Conservation (phyloP, 208 protist genomes). For the Trypanosoma avium region DNA sequence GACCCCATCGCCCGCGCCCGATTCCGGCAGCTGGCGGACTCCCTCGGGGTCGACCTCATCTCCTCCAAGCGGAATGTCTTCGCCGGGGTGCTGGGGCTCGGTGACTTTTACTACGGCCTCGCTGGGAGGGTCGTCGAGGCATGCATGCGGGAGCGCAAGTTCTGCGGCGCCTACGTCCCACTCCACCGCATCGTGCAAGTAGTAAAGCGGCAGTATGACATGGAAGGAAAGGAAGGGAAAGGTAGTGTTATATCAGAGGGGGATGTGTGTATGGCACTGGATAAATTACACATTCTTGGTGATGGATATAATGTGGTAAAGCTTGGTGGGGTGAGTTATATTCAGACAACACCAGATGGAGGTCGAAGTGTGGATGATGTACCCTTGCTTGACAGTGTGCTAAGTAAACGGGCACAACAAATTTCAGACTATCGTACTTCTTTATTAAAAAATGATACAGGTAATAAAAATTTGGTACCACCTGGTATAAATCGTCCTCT, state of each 20-base stretch:
- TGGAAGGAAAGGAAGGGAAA: slow-evolving; percentile 19
- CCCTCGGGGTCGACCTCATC: slow-evolving; percentile 82
- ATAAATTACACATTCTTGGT: slow-evolving; percentile 70
- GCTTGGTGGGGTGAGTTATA: slow-evolving; percentile 65
- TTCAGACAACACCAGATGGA: slow-evolving; percentile 82
- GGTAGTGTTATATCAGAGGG: slow-evolving; percentile 53
- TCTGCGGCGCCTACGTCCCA: slow-evolving; percentile 81
- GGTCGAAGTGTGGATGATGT: slow-evolving; percentile 55
- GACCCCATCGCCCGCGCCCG: slow-evolving; percentile 82
- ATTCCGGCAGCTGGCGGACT: slow-evolving; percentile 87
- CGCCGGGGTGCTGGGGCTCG: slow-evolving; percentile 67
- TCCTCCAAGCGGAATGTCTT: slow-evolving; percentile 89
- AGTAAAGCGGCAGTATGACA: slow-evolving; percentile 67
- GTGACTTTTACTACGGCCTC: slow-evolving; percentile 87
- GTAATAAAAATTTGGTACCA: background rate
- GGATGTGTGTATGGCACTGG: slow-evolving; percentile 68
- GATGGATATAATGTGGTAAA: slow-evolving; percentile 78
- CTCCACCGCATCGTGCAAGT: slow-evolving; percentile 54
- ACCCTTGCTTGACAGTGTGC: slow-evolving; percentile 58
- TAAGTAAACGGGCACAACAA: slow-evolving; percentile 44
- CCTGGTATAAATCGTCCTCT: background rate
- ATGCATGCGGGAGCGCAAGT: slow-evolving; percentile 85
- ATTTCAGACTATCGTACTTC: slow-evolving; percentile 28
- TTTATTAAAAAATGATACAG: slow-evolving; percentile 3
- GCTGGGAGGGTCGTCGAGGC: slow-evolving; percentile 77